These are phyloP conservation scores for Phytophthora fragariaefolia DNA, from an alignment of 352 stramenopile genomes.

Conservation along the genomic window DNA sequence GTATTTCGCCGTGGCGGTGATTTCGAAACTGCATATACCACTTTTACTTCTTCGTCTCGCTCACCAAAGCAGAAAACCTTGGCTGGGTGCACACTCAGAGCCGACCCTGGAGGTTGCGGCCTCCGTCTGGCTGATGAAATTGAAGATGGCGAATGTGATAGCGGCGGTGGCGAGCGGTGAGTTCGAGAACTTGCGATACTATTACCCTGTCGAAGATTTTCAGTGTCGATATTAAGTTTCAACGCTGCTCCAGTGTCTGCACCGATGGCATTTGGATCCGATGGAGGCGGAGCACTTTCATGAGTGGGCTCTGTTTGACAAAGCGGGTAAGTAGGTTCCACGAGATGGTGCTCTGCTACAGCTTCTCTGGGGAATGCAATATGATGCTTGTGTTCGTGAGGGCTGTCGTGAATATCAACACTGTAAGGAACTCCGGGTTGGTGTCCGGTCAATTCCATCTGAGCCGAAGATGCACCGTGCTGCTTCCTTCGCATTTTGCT, in stretches of 20 bases:
- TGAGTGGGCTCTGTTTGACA: neutral
- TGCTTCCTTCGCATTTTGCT: conserved; percentile 33
- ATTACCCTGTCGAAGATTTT: neutral
- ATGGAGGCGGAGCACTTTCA: neutral
- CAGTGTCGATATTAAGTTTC: conserved; percentile 22
- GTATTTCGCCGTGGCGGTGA: neutral
- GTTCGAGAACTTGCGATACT: conserved; percentile 3
- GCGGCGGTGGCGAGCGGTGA: conserved; percentile 8
- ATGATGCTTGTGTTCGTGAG: conserved; percentile 1
- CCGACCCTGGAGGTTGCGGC: conserved; percentile 9
- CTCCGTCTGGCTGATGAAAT: conserved; percentile 9
- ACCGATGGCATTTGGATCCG: neutral
- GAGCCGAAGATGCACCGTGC: neutral
- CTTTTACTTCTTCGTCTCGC: conserved; percentile 26
- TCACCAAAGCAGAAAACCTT: conserved; percentile 26
- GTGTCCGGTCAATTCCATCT: conserved; percentile 16
- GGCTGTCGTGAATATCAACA: conserved; percentile 16
- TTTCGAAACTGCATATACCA: conserved; percentile 27
- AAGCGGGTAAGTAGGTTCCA: neutral
- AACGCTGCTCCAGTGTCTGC: conserved; percentile 2
- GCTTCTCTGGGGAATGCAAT: conserved; percentile 46
- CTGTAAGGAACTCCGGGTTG: conserved; percentile 52
- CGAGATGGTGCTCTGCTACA: conserved; percentile 23
- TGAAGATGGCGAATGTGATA: conserved; percentile 22
- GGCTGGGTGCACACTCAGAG: neutral